Conservation (phyloP, 495 filamentous ascomycete species). For the Rusavskia elegans region DNA sequence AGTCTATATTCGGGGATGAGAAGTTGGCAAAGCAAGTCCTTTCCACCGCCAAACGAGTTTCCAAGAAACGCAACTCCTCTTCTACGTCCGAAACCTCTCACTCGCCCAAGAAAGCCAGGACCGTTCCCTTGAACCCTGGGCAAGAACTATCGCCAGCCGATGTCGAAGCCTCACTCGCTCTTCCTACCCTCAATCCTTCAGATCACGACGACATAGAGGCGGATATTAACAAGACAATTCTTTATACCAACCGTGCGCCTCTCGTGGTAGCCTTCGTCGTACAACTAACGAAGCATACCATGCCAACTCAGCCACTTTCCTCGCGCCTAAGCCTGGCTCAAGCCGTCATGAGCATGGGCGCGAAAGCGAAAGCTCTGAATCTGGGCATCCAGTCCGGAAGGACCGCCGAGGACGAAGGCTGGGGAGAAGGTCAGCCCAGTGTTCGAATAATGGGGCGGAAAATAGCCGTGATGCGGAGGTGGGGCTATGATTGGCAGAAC, state of each 20-base stretch:
- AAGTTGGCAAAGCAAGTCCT: conserved; percentile 52
- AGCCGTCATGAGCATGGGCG: conserved; percentile 64
- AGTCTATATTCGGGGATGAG: conserved; percentile 47
- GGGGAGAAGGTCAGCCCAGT: conserved; percentile 58
- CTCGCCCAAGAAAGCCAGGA: conserved; percentile 29
- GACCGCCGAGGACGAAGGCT: conserved; percentile 53
- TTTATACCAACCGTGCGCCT: conserved; percentile 66
- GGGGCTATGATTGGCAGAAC: conserved; percentile 56
- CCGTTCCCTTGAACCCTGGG: conserved; percentile 21
- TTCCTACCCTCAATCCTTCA: conserved; percentile 30
- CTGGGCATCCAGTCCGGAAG: conserved; percentile 52
- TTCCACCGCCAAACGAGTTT: conserved; percentile 42
- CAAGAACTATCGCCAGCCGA: conserved; percentile 37
- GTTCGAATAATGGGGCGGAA: conserved; percentile 56
- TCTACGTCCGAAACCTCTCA: conserved; percentile 19
- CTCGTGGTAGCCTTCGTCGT: conserved; percentile 70
- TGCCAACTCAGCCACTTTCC: conserved; percentile 70
- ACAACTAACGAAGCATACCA: conserved; percentile 55
- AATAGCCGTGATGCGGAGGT: conserved; percentile 55
- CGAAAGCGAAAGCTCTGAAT: conserved; percentile 54
- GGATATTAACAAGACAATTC: conserved; percentile 34
- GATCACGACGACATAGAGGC: conserved; percentile 31
- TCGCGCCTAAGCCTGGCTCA: conserved; percentile 65
- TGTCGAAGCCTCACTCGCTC: conserved; percentile 45
- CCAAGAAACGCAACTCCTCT: conserved; percentile 37